These are phyloP conservation scores for Eucalyptus regnans DNA, from an alignment of 345 rosid species.

Conservation along the genomic window DNA sequence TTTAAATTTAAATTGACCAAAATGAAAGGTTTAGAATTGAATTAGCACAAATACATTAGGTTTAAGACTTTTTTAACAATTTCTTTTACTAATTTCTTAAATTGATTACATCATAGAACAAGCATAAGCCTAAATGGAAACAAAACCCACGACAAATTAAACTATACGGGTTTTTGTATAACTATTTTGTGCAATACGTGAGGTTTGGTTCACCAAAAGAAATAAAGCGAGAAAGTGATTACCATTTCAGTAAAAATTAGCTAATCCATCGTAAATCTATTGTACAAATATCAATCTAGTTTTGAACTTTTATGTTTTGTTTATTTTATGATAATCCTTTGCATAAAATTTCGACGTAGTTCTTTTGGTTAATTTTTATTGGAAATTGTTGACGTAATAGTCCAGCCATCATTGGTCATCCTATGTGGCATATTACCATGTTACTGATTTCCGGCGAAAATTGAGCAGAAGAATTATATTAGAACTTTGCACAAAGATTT, in stretches of 20 bases:
- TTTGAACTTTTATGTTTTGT: not conserved
- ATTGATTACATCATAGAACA: not conserved
- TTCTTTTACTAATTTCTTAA: not conserved
- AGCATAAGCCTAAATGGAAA: not conserved
- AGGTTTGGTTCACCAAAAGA: not conserved
- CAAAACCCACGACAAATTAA: not conserved
- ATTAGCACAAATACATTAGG: too few species aligned
- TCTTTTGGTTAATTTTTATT: not conserved
- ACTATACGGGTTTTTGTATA: not conserved
- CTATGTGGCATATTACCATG: fast-evolving
- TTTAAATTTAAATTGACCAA: too few species aligned
- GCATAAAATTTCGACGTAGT: not conserved
- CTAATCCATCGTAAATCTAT: not conserved
- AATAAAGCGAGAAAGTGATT: not conserved
- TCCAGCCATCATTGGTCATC: not conserved
- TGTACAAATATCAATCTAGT: not conserved
- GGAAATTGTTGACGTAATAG: fast-evolving
- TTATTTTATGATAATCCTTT: not conserved
- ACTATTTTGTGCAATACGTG: not conserved
- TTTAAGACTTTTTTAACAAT: fast-evolving
- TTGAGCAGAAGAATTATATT: fast-evolving
- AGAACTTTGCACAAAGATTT: not conserved
- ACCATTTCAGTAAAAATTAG: not conserved
- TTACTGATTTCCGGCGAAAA: fast-evolving
- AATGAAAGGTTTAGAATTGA: not conserved